Base-by-base conservation (phyloP, 2,329 filamentous ascomycete genomes). In the Magnaporthiopsis rhizophila region DNA sequence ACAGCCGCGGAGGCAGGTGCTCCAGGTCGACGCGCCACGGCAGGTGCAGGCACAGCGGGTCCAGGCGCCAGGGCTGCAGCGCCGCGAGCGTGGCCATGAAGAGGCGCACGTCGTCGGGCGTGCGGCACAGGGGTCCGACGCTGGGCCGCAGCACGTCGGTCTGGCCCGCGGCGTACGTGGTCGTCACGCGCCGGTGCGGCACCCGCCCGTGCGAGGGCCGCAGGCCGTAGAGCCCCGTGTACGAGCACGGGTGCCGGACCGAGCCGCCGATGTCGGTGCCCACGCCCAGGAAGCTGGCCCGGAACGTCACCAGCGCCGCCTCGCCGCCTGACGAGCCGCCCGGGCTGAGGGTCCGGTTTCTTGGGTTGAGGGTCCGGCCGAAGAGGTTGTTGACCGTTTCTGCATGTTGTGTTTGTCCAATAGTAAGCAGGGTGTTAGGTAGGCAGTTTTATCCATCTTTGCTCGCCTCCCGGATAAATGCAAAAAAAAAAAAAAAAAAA, bases 271-370 rank as follows among this genome's bases (percentile, higher is more conserved):
- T 73, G 61, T 76, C 74, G 59, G 72, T 71, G 13, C 74, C 74
- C 34, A 76, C 67, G 9, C 72, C 73, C 88, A 67, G 1, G 81
- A 71, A 79, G 66, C 82, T 85, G 18, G 87, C 88, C 13, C 73
- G 71, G 65, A 89, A 81, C 0, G 78, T 76, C 50, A 90, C 79
- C 2, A 90, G 77, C 0, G 87, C 87, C 8, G 83, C 82, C 71
- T 90, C 88, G 59, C 88, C 88, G 3, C 88, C 88, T 0, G 85
- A 87, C 53, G 83, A 86, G 13, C 88, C 88, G 12, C 88, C 88
- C 28, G 82, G 82, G 0, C 86, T 89, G 4, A 85, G 76, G 4
- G 75, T 75, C 26, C 84, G 80, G 70, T 88, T 88, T 7, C 76
- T 74, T 0, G 88, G 88, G 70, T 88, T 89, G 28, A 85, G 71